Conservation (phyloP, 345 rosid genomes). For the Dipteronia sinensis region DNA sequence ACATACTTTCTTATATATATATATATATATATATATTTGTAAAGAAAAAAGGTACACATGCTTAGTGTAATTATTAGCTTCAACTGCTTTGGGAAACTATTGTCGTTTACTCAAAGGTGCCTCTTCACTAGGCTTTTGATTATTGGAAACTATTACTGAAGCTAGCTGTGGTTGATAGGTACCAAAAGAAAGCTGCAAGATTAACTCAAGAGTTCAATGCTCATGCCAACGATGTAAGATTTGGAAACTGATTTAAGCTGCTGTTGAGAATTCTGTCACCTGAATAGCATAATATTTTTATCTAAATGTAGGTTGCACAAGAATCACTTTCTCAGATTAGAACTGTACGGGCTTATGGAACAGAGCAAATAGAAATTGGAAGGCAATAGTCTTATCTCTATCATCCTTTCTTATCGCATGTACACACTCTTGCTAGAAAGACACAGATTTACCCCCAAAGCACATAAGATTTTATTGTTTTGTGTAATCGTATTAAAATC, state of each 20-base stretch:
- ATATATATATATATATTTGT: no score
- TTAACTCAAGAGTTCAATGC: constrained; percentile 53
- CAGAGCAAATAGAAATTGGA: constrained; percentile 49
- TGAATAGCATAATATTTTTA: constrained; percentile 9
- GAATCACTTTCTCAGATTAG: constrained; percentile 51
- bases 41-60: not conserved
- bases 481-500: not conserved
- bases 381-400: constrained; percentile 38
- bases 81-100: not conserved
- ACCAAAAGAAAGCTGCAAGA: constrained; percentile 53
- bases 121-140: not conserved
- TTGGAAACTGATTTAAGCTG: constrained; percentile 9
- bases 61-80: not conserved
- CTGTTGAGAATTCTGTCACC: constrained; percentile 5
- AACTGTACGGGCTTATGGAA: constrained; percentile 47
- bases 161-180: constrained; percentile 38
- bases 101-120: not conserved
- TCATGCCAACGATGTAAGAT: constrained; percentile 43
- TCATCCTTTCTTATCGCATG: constrained; percentile 2
- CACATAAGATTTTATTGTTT: not conserved
- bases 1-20: not conserved
- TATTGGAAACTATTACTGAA: not conserved
- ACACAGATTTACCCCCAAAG: not conserved
- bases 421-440: constrained; percentile 9
- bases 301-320: constrained; percentile 45